Evolutionary conservation across 2,329 filamentous ascomycete genomes (phyloP), one percentile per base, ranked within the genome.

Genomic region (Stagonosporopsis rhizophila): DNA sequence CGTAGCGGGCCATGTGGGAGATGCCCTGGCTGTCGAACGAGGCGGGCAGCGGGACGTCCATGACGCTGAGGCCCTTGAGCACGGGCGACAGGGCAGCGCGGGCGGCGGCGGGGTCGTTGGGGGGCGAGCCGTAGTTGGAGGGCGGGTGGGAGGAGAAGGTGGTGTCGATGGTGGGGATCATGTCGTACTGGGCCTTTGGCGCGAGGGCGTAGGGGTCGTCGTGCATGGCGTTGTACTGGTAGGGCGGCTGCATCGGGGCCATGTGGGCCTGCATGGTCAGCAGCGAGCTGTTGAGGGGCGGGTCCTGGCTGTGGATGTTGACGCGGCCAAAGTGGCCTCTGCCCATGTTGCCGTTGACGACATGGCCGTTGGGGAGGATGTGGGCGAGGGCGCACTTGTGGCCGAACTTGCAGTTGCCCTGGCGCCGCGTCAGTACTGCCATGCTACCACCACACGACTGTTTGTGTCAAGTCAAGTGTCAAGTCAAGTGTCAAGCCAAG

Each of bases 361-460:
- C 87, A 69, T 92, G 88, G 58, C 95, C 95, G 77, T 98, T 93
- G 66, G 93, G 92, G 44, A 97, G 88, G 70, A 98, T 90, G 78
- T 99, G 95, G 64, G 96, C 91, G 73, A 98, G 91, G 72, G 94
- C 94, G 82, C 95, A 99, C 79, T 98, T 98, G 62, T 92, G 90
- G 60, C 95, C 95, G 76, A 98, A 99, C 78, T 98, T 98, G 87
- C 95, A 99, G 79, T 97, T 97, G 66, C 95, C 95, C 92, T 97
- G 49, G 46, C 12, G 52, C 11, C 17, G 7, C 5, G 41, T 52
- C 17, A 52, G 49, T 9, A 37, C 1, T 11, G 20, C 7, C 12
- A n/a, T n/a, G n/a, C n/a, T n/a, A n/a, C n/a, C n/a, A n/a, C n/a
- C n/a, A n/a, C n/a, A n/a, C n/a, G n/a, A n/a, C n/a, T n/a, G n/a